These are phyloP conservation scores for Halophytophthora batemanensis DNA, from an alignment of 352 stramenopile species.

Conservation along the genomic window DNA sequence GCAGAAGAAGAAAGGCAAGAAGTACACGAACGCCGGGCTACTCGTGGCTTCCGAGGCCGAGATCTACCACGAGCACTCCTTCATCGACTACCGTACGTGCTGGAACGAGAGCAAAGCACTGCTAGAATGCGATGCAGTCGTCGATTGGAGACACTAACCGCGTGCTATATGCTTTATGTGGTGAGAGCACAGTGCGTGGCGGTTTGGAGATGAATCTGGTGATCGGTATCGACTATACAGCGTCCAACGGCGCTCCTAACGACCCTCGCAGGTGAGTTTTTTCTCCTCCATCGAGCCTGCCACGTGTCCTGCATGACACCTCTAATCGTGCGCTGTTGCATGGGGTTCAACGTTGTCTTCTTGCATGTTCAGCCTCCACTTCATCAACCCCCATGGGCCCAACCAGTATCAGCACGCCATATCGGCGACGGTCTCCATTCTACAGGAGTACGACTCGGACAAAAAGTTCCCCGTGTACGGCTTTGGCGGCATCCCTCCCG, in stretches of 20 bases:
- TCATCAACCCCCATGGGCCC: conserved; percentile 52
- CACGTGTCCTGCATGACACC: not conserved
- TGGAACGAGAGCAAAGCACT: not conserved
- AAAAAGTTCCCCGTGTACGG: conserved; percentile 74
- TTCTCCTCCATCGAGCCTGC: not conserved
- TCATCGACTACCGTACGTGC: conserved; percentile 57
- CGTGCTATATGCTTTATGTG: conserved; percentile 4
- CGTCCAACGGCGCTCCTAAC: conserved; percentile 53
- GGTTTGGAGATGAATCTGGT: conserved; percentile 89
- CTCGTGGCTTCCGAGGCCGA: conserved; percentile 36
- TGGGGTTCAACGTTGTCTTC: not conserved
- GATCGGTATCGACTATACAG: conserved; percentile 75
- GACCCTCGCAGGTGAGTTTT: conserved; percentile 36
- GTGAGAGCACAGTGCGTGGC: conserved; percentile 39
- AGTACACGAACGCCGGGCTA: conserved; percentile 63
- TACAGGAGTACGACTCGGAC: conserved; percentile 72
- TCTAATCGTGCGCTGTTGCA: not conserved
- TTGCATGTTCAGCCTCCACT: conserved; percentile 52
- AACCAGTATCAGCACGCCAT: conserved; percentile 83
- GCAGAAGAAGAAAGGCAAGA: conserved; percentile 63
- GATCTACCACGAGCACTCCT: conserved; percentile 45
- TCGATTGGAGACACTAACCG: too few species aligned
- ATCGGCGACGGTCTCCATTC: conserved; percentile 51
- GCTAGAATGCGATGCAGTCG: not conserved
- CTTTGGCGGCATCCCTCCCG: conserved; percentile 80